phyloP scores from a whole-genome alignment of 164 flowering plant species.

The Warburgia ugandensis region DNA sequence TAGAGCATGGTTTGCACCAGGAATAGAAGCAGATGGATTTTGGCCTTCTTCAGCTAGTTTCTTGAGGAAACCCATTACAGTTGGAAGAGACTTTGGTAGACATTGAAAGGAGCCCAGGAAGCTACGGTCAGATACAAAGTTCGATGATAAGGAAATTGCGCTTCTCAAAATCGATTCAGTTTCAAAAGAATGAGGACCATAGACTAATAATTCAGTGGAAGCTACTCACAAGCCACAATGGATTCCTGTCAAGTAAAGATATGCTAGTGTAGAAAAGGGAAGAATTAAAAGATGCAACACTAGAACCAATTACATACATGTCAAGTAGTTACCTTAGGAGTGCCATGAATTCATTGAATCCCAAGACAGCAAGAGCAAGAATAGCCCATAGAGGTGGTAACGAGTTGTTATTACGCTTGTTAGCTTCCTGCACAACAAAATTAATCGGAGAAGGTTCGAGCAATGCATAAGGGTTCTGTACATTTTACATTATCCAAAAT shows the following conservation, averaged over 20 bases:
- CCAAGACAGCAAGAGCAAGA: constrained; percentile 50
- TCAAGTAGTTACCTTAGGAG: constrained; percentile 40
- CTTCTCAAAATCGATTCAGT: not conserved
- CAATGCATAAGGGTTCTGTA: too few species aligned
- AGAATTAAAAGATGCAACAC: not conserved
- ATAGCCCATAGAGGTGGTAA: constrained; percentile 89
- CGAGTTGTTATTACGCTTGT: constrained; percentile 58
- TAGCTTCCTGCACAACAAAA: constrained; percentile 54
- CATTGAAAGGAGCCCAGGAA: constrained; percentile 45
- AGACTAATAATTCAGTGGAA: not conserved
- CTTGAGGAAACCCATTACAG: constrained; percentile 39
- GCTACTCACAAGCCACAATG: constrained; percentile 63
- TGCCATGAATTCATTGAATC: constrained; percentile 67
- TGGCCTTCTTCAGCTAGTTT: constrained; percentile 42
- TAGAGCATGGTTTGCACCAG: constrained; percentile 34
- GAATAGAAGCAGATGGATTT: constrained; percentile 13
- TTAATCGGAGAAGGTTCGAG: too few species aligned
- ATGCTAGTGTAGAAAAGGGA: not conserved
- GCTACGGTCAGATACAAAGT: constrained; percentile 23
- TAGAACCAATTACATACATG: too few species aligned
- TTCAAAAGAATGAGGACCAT: not conserved
- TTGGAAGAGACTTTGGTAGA: constrained; percentile 45
- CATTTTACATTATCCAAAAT: too few species aligned
- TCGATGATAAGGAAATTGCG: not conserved
- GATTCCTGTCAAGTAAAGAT: constrained; percentile 48